These are phyloP conservation scores for Ceriops decandra DNA, from an alignment of 345 rosid genomes.

Conservation along the genomic window DNA sequence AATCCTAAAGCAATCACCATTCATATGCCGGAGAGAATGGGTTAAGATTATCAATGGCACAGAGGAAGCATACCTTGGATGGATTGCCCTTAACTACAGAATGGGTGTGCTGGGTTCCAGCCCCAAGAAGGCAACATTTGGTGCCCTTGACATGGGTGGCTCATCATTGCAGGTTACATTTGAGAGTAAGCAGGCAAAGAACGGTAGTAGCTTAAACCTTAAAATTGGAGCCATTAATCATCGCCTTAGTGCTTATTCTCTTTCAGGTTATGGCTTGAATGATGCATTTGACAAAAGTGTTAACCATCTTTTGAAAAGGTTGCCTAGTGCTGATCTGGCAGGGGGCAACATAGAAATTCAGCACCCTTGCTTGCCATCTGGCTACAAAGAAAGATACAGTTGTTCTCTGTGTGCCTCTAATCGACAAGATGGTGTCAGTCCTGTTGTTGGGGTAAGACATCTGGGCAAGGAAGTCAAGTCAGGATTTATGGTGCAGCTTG, in stretches of 20 bases:
- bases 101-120: conserved; percentile 56
- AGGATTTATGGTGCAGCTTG: conserved; percentile 59
- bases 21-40: conserved; percentile 71
- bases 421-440: conserved; percentile 43
- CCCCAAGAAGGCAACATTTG: conserved; percentile 78
- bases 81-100: conserved; percentile 91
- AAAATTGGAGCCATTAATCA: conserved; percentile 75
- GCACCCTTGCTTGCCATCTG: conserved; percentile 92
- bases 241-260: conserved; percentile 92
- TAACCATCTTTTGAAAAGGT: conserved; percentile 45
- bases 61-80: conserved; percentile 94
- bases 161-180: conserved; percentile 98
- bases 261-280: conserved; percentile 93
- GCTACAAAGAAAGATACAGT: conserved; percentile 63
- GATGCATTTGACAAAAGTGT: conserved; percentile 97
- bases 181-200: conserved; percentile 59
- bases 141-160: conserved; percentile 97
- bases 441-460: conserved; percentile 33
- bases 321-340: conserved; percentile 41
- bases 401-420: conserved; percentile 66
- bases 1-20: conserved; percentile 71
- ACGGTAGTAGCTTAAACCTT: conserved; percentile 61
- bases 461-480: conserved; percentile 50
- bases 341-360: conserved; percentile 60
- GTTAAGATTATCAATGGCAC: conserved; percentile 80